Base-by-base conservation (phyloP, 2,329 filamentous ascomycete genomes). In the Diaporthe sp. region DNA sequence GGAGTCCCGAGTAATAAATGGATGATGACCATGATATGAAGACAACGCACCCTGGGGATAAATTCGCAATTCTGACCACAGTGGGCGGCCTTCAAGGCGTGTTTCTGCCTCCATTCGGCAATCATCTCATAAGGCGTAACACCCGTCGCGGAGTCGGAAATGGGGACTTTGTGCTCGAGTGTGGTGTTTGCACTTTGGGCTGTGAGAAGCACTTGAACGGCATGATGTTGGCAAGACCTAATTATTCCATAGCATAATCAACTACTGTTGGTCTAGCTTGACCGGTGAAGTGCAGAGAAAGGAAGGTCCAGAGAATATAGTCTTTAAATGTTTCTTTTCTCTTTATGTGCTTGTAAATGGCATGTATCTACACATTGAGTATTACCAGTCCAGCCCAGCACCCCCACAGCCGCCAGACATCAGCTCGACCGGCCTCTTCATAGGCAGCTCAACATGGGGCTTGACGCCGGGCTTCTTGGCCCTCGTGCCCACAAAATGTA, bases 331-430 rank as follows among this genome's bases (percentile, higher is more conserved):
- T 42, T 39, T 68, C 22, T 37, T 22, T 42, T 49, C 22, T 49
- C 13, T 25, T 34, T 10, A 28, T 42, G 0, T 20, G 44, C 22
- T 28, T 22, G 3, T 20, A 20, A n/a, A 25, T 20, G n/a, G 17
- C 49, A 39, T 42, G 31, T 12, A 39, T 42, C 2, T 61, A n/a
- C 37, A 34, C 28, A 34, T 25, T n/a, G 22, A 3, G n/a, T 20
- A 51, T 75, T 81, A 89, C 88, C 88, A 89, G 25, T 89, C 87
- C 42, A 86, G 85, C 58, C 85, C 86, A 22, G 80, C 80, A 13
- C 87, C 87, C 71, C 87, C 87, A 72, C 87, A 86, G 1, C 85
- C 83, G 8, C 83, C 82, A 12, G 80, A 81, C 79, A 86, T 80
- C 31, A 85, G 78, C 82, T 85, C 82, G 31, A 84, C 81, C 1